Evolutionary conservation across 208 protist species (phyloP), one percentile per base, ranked within the genome.

Genomic region (Acanthamoeba triangularis): DNA sequence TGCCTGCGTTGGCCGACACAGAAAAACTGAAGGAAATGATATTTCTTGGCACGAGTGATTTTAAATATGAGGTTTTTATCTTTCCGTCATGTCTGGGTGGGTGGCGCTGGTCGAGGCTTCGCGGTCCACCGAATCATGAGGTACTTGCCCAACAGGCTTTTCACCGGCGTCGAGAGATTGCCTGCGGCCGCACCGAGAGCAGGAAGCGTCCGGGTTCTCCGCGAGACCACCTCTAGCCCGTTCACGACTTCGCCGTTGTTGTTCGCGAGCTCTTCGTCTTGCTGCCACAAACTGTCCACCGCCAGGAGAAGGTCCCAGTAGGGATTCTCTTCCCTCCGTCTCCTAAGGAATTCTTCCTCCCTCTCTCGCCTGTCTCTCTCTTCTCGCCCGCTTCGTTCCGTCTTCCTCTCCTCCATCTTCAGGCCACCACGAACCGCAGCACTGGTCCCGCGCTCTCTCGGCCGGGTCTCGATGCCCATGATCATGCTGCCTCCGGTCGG

Each of bases 71-170:
- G 78, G 30, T 44, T 44, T 61, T 54, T 84, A 37, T 41, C 1
- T 76, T 76, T 41, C 2, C 16, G 18, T 41, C 4, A 16, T n/a
- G 37, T 3, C 30, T 76, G 28, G 2, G 7, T 41, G 35, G 41
- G 4, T 41, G 25, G 8, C 5, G 44, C 44, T 5, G 52, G 5
- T 47, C 47, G 5, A 1, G 80, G 80, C 20, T 18, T 33, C 49
- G 63, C 63, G 0, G 80, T 88, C 80, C 80, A 88, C 14, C 80
- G 44, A 2, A 88, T 88, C 80, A 88, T 54, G 14, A 88, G 52
- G 49, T 63, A 88, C n/a, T 88, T 56, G 41, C 80, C 80, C 10
- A 88, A 49, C 80, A 88, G 23, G 52, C 80, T 88, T 28, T 8
- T 44, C 10, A 44, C 37, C 6, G 80, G 80, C 80, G 47, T 88